Evolutionary conservation across 2,329 filamentous ascomycete genomes (phyloP), one percentile per base, ranked within the genome.

Genomic region (Colletotrichum truncatum): DNA sequence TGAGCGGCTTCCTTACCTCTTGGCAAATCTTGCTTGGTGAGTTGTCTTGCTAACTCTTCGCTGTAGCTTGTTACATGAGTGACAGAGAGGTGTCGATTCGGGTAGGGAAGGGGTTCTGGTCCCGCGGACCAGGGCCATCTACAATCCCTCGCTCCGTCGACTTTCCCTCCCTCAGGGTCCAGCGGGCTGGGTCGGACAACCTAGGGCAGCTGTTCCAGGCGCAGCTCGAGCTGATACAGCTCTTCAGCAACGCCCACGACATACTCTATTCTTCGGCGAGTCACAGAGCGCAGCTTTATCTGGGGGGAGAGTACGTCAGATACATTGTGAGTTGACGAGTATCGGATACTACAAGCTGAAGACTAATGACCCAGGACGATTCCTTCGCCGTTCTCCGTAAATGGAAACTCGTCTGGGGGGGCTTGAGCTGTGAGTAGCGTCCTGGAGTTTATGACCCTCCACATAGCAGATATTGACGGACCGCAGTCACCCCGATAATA

Each of bases 241-340:
- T 93, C 2, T 92, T 92, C 72, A 89, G 88, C 18, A 93, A 92
- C 69, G 89, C 92, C 0, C 90, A 93, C 62, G 90, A 93, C 71
- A 88, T 92, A 1, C 77, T 93, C 1, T 93, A 93, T 73, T 91
- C 90, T 0, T 91, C 90, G 6, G 89, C 89, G 54, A 87, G 88
- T 16, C 89, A 89, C 41, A 89, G 89, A 60, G 89, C 90, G 73
- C 87, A 92, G 62, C 86, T 90, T 67, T 91, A 92, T 77, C 80
- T 91, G 26, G 89, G 89, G 71, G 90, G 90, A 1, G 88, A 91
- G 69, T 92, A 92, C 72, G 90, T 92, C 66, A 89, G 92, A 72
- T 92, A 92, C 68, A 89, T 93, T 55, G 77, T 78, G 55, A 71
- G 74, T 66, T 6, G 6, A 4, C 2, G 5, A 36, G 12, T 14